phyloP scores from a whole-genome alignment of 495 filamentous ascomycete genomes.

The Aspergillus kassunensis region DNA sequence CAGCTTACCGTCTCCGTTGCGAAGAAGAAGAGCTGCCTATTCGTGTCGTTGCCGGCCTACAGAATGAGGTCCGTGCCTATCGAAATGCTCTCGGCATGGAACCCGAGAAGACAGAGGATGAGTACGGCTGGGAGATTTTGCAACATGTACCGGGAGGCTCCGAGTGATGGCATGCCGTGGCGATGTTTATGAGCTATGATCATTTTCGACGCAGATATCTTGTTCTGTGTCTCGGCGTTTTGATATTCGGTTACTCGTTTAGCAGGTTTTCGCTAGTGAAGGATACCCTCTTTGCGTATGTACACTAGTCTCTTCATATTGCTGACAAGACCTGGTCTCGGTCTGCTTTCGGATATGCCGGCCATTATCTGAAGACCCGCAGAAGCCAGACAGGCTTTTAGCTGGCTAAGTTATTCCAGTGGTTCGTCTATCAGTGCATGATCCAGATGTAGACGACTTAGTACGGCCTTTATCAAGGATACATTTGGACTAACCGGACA shows the following conservation, averaged over 20 bases:
- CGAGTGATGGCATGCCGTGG: conserved; percentile 23
- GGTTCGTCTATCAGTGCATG: too few species aligned
- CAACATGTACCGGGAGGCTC: conserved; percentile 38
- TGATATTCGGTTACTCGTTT: conserved; percentile 10
- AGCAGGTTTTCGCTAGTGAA: conserved; percentile 13
- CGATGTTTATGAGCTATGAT: conserved; percentile 16
- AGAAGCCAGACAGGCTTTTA: background rate
- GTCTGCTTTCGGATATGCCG: conserved; percentile 7
- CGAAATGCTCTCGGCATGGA: conserved; percentile 52
- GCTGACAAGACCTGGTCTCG: background rate
- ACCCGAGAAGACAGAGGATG: conserved; percentile 47
- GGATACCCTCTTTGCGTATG: conserved; percentile 23
- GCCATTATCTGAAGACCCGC: conserved; percentile 1
- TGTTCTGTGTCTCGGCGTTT: conserved; percentile 11
- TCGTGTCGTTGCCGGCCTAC: conserved; percentile 48
- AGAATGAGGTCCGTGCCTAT: conserved; percentile 53
- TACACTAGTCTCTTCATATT: conserved; percentile 9
- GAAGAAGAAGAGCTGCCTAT: conserved; percentile 47
- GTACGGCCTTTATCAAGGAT: too few species aligned
- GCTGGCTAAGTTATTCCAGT: background rate
- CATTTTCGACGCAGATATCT: conserved; percentile 17
- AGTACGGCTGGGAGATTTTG: conserved; percentile 51
- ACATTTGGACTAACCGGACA: too few species aligned
- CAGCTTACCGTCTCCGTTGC: conserved; percentile 45
- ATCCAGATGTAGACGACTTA: too few species aligned